These are phyloP conservation scores for Zasmidium angulare DNA, from an alignment of 2,329 filamentous ascomycete genomes.

Conservation along the genomic window DNA sequence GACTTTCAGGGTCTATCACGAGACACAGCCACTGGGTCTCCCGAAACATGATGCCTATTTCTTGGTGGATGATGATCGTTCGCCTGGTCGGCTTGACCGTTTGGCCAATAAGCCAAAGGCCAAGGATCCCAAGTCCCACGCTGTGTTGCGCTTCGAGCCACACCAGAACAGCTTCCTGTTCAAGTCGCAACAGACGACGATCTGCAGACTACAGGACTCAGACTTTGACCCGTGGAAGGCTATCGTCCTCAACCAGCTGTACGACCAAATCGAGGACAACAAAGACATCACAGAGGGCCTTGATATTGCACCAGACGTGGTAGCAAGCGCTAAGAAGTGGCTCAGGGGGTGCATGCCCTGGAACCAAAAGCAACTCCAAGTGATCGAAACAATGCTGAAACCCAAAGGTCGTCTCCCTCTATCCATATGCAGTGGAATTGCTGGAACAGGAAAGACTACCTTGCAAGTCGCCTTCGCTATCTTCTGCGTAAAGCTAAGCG, in stretches of 20 bases:
- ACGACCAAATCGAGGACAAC: conserved; percentile 7
- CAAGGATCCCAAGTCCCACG: too few species aligned
- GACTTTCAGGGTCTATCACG: background rate
- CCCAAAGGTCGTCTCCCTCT: too few species aligned
- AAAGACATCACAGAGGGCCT: conserved; percentile 10
- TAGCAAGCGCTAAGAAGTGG: conserved; percentile 5
- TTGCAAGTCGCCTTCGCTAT: conserved; percentile 19
- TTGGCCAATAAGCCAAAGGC: too few species aligned
- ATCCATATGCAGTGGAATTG: conserved; percentile 15
- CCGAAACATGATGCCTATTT: conserved; percentile 19
- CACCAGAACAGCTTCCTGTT: conserved; percentile 9
- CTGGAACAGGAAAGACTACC: conserved; percentile 22
- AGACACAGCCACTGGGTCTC: conserved; percentile 9
- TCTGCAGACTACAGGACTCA: conserved; percentile 1
- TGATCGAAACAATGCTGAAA: too few species aligned
- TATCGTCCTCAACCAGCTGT: conserved; percentile 21
- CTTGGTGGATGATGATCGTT: too few species aligned
- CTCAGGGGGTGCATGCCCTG: conserved; percentile 14
- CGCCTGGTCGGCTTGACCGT: too few species aligned
- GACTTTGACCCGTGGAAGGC: conserved; percentile 16
- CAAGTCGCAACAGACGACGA: conserved; percentile 14
- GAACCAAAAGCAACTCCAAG: conserved; percentile 17
- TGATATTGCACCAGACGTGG: background rate
- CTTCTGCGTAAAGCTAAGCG: conserved; percentile 20
- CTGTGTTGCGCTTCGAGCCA: conserved; percentile 5